These are phyloP conservation scores for Fusarium sp. DNA, from an alignment of 2,329 filamentous ascomycete species.

Conservation along the genomic window DNA sequence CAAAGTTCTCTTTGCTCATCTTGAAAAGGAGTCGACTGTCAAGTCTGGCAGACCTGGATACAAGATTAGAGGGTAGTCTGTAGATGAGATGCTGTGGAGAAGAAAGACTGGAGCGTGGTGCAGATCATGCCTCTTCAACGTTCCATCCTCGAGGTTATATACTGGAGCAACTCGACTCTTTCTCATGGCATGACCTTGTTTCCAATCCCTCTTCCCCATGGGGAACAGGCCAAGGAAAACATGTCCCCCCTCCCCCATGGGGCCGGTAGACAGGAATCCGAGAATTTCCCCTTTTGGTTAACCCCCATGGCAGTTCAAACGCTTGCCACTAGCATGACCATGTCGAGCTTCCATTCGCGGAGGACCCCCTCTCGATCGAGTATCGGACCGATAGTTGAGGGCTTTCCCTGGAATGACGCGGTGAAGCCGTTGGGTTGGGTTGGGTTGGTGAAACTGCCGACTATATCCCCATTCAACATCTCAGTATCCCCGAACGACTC, in stretches of 20 bases:
- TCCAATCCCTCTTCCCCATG: conserved; percentile 13
- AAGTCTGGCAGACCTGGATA: background rate
- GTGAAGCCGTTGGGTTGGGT: too few relatives aligned
- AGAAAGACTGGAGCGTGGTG: background rate
- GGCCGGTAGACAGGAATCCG: conserved; percentile 12
- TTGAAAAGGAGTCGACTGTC: background rate
- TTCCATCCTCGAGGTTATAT: conserved; percentile 24
- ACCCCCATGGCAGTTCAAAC: background rate
- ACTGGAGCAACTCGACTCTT: conserved; percentile 10
- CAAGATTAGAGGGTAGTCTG: background rate
- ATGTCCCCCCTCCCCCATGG: conserved; percentile 7
- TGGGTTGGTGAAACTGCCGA: conserved; percentile 10
- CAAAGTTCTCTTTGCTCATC: conserved; percentile 18
- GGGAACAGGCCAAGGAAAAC: conserved; percentile 7
- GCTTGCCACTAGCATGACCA: background rate
- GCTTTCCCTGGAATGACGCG: conserved; percentile 1
- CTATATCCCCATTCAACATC: conserved; percentile 29
- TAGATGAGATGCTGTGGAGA: background rate
- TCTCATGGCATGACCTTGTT: background rate
- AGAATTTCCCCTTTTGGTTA: conserved; percentile 36
- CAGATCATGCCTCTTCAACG: background rate
- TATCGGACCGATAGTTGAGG: conserved; percentile 19
- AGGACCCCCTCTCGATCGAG: conserved; percentile 14
- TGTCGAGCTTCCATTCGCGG: background rate
- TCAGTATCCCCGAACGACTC: background rate